These are phyloP conservation scores for Ganoderma sp. DNA, from an alignment of 1,284 basidiomycete genomes.

Conservation along the genomic window DNA sequence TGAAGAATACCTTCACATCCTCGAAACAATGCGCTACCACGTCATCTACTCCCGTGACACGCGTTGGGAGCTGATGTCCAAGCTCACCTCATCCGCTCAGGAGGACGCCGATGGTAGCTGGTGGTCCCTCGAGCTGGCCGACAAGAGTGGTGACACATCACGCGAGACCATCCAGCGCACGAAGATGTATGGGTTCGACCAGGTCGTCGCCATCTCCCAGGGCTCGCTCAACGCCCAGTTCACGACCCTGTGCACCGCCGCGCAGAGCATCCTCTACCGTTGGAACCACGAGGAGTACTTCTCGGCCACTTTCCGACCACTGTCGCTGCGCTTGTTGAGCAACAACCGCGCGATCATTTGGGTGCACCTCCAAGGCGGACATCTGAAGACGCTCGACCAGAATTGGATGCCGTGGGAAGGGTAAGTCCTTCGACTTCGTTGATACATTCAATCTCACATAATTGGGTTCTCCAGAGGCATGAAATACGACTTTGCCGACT, in stretches of 20 bases:
- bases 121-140: slow-evolving; percentile 24
- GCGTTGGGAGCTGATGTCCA: slow-evolving; percentile 25
- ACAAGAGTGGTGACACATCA: slow-evolving; percentile 24
- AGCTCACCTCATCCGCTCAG: slow-evolving; percentile 16
- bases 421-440: background rate
- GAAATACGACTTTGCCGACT: slow-evolving; percentile 35
- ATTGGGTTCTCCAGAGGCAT: slow-evolving; percentile 11
- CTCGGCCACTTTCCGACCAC: slow-evolving; percentile 37
- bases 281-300: slow-evolving; percentile 39
- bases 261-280: slow-evolving; percentile 27
- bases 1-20: slow-evolving; percentile 39
- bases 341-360: slow-evolving; percentile 38
- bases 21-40: slow-evolving; percentile 37
- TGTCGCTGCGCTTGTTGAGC: slow-evolving; percentile 36
- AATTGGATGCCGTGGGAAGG: slow-evolving; percentile 33
- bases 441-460: background rate
- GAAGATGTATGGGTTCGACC: slow-evolving; percentile 41
- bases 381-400: slow-evolving; percentile 30
- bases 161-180: slow-evolving; percentile 37
- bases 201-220: slow-evolving; percentile 42
- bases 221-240: slow-evolving; percentile 40
- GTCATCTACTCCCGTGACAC: slow-evolving; percentile 34
- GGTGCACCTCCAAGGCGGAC: slow-evolving; percentile 36
- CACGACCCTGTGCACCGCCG: slow-evolving; percentile 30
- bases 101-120: slow-evolving; percentile 24